Conservation (phyloP, 352 stramenopile species). For the Blastocystis sp. region DNA sequence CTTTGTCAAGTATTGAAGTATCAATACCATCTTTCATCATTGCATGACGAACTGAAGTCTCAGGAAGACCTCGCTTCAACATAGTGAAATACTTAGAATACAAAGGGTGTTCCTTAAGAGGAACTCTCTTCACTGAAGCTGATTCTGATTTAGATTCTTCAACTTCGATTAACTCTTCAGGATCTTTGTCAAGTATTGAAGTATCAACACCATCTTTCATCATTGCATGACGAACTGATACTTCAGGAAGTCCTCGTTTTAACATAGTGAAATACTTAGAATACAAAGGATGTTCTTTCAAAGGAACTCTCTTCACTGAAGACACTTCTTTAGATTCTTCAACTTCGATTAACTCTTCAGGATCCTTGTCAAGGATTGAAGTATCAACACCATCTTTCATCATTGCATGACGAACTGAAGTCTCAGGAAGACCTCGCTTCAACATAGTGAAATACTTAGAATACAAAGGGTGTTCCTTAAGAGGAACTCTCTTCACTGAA, state of each 20-base stretch:
- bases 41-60: not conserved
- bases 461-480: conserved; percentile 34
- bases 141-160: conserved; percentile 27
- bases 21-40: conserved; percentile 21
- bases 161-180: conserved; percentile 39
- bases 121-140: conserved; percentile 28
- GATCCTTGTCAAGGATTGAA: conserved; percentile 23
- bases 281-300: conserved; percentile 47
- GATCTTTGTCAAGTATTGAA: conserved; percentile 48
- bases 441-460: conserved; percentile 36
- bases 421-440: not conserved
- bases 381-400: conserved; percentile 9
- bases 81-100: conserved; percentile 44
- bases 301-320: conserved; percentile 32
- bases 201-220: conserved; percentile 41
- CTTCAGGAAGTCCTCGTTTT: conserved; percentile 39
- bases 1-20: not conserved
- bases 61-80: not conserved
- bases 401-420: not conserved
- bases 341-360: conserved; percentile 21
- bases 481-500: conserved; percentile 17
- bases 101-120: conserved; percentile 10
- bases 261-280: conserved; percentile 58
- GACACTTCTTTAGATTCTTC: conserved; percentile 4
- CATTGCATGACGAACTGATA: conserved; percentile 6